Base-by-base conservation (phyloP, 352 stramenopile genomes). In the Globisporangium irregulare region DNA sequence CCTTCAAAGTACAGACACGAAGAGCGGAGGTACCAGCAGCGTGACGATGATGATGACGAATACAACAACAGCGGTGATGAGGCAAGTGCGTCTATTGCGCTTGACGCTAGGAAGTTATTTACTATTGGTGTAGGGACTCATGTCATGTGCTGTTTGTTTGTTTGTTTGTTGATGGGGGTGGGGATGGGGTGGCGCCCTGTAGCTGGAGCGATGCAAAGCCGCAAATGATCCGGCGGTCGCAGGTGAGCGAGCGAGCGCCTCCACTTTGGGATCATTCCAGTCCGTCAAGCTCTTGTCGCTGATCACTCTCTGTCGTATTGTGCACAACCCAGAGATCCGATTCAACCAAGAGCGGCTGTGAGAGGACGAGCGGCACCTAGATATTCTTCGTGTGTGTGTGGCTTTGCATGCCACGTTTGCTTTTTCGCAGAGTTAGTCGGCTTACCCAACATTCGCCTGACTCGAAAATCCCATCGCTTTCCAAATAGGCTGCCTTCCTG, bases 291-390 rank as follows among this genome's bases (percentile, higher is more conserved):
- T 36, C 32, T 12, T 22, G 18, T 4, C 1, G 18, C 3, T 50
- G 18, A 14, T 15, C 27, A 24, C 1, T 55, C n/a, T 51, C 7
- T 24, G 14, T 1, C 34, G 7, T 38, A 12, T 38, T 38, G 7
- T 38, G 34, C 34, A 15, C 34, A 50, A 2, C 58, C 58, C 27
- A 38, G 63, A 64, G 51, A 48, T 69, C 41, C 66, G 55, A 24
- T 34, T 57, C 36, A 74, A 78, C n/a, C 70, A 80, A 46, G 71
- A 84, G 34, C 53, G 55, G 9, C 58, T 78, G 3, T 69, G 36
- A 43, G 63, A 78, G 3, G 72, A 80, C 62, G 75, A 87, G 18
- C 66, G 67, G 0, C 50, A 82, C 9, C 66, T 86, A 0, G 72
- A 78, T 29, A 46, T 59, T 20, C 65, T 86, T 38, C 69, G 69